phyloP scores from a whole-genome alignment of 169 alveolate genomes.

The Eimeria necatrix region DNA sequence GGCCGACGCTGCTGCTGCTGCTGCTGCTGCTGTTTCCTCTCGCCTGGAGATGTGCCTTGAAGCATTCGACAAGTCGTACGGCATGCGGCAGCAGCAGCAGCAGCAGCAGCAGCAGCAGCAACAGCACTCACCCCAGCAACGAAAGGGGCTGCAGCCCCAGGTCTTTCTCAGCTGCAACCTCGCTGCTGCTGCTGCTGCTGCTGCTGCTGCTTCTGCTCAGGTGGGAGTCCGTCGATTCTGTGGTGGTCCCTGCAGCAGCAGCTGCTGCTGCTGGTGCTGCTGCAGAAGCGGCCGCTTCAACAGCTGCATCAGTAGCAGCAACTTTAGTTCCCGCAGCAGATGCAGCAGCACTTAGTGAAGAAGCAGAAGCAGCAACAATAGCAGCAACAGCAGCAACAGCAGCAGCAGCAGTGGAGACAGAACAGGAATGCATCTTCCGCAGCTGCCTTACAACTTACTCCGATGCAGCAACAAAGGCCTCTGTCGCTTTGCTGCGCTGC shows the following conservation, averaged over 20 bases:
- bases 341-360: neutral
- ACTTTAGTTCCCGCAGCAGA: neutral
- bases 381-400: conserved; percentile 44
- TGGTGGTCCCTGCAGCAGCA: conserved; percentile 26
- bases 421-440: neutral
- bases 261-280: conserved; percentile 13
- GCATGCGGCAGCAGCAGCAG: conserved; percentile 5
- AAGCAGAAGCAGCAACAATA: neutral
- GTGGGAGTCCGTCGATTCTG: neutral
- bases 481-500: conserved; percentile 29
- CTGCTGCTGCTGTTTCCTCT: neutral
- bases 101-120: neutral
- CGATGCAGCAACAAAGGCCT: conserved; percentile 42
- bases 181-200: conserved; percentile 7
- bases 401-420: conserved; percentile 12
- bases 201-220: neutral
- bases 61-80: neutral
- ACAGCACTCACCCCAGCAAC: neutral
- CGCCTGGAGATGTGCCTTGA: neutral
- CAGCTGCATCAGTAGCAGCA: neutral
- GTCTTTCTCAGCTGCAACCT: neutral
- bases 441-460: conserved; percentile 30
- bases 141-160: neutral
- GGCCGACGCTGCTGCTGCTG: neutral
- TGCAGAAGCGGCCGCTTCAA: conserved; percentile 33